These are phyloP conservation scores for Plasmodium adleri DNA, from an alignment of 169 alveolate genomes.

Conservation along the genomic window DNA sequence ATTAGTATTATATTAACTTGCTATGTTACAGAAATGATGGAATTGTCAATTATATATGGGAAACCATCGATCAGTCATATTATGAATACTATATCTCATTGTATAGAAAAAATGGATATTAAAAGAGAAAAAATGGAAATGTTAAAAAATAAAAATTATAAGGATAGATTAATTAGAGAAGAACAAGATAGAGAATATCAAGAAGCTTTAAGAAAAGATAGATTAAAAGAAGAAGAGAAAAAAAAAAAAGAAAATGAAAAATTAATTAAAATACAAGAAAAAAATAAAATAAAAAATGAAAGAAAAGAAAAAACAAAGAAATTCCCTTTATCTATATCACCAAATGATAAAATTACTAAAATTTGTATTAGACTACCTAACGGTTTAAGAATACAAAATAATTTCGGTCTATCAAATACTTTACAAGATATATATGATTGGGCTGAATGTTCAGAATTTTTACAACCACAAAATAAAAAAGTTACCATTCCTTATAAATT, in stretches of 20 bases:
- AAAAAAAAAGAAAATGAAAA: constrained; percentile 52
- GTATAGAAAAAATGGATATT: constrained; percentile 20
- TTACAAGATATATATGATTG: constrained; percentile 45
- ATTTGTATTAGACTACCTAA: constrained; percentile 38
- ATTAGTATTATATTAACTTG: constrained; percentile 28
- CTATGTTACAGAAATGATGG: constrained; percentile 8
- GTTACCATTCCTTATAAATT: constrained; percentile 35
- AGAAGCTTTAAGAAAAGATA: constrained; percentile 49
- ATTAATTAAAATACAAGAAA: not conserved
- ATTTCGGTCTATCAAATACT: constrained; percentile 31
- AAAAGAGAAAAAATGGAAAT: constrained; percentile 13
- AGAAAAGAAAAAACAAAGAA: constrained; percentile 28
- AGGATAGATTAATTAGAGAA: constrained; percentile 36
- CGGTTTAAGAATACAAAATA: constrained; percentile 30
- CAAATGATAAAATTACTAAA: constrained; percentile 36
- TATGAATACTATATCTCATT: constrained; percentile 10
- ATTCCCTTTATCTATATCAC: constrained; percentile 26
- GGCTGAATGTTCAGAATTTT: constrained; percentile 56
- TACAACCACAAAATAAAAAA: not conserved
- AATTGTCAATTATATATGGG: constrained; percentile 42
- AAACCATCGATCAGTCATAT: constrained; percentile 22
- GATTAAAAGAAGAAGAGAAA: constrained; percentile 14
- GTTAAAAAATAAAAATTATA: constrained; percentile 1
- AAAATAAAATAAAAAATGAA: constrained; percentile 17
- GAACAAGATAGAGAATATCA: constrained; percentile 65